Percentiles rank a stretch among this genome's conserved stretches.
phyloP scores from a whole-genome alignment of 257 asterid genomes.

The Nicotiana noctiflora region DNA sequence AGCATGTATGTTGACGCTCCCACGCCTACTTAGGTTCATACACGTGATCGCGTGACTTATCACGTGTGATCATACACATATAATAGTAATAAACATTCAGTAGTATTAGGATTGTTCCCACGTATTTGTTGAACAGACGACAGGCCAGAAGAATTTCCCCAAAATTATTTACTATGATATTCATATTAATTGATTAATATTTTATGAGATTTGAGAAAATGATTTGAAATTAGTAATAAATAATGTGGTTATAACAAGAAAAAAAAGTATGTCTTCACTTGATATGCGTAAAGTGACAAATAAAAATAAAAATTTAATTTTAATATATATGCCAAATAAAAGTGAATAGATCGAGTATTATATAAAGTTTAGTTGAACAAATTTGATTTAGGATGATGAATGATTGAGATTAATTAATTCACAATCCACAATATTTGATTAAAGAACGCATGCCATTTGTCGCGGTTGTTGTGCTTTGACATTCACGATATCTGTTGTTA shows the following conservation, averaged over 20 bases:
- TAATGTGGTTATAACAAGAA: too few species aligned
- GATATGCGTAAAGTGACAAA: too few species aligned
- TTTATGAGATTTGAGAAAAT: too few species aligned
- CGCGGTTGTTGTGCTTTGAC: not conserved
- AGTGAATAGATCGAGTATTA: too few species aligned
- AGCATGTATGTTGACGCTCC: not conserved
- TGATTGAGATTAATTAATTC: not conserved
- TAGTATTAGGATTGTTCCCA: not conserved
- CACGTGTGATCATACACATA: not conserved
- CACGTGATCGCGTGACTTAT: not conserved
- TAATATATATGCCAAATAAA: too few species aligned
- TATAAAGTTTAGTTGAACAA: not conserved
- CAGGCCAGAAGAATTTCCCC: not conserved
- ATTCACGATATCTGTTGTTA: not conserved
- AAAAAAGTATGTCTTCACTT: too few species aligned
- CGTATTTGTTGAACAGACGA: not conserved
- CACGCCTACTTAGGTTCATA: not conserved
- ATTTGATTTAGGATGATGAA: not conserved
- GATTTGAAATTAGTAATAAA: too few species aligned
- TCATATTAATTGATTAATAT: too few species aligned
- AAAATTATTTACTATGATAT: not conserved
- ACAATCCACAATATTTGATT: not conserved
- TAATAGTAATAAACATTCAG: not conserved
- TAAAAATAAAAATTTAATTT: too few species aligned
- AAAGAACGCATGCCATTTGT: not conserved